phyloP scores from a whole-genome alignment of 2,329 filamentous ascomycete species.

The Ceratocystis cacaofunesta region DNA sequence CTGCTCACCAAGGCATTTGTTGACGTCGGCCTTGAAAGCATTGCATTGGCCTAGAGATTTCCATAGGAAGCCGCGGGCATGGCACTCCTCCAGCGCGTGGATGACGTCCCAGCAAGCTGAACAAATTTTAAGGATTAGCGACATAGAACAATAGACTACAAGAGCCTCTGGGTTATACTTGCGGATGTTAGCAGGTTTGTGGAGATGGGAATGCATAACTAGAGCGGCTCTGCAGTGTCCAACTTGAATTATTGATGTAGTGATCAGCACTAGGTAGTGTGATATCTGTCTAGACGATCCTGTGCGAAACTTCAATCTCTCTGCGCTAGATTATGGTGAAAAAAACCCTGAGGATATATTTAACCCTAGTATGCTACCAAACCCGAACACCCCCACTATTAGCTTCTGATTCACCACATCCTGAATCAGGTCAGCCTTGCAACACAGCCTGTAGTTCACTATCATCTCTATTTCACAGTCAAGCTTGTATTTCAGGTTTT shows the following conservation, averaged over 20 bases:
- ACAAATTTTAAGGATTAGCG: conserved; percentile 5
- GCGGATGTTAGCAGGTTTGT: conserved; percentile 54
- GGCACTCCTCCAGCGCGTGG: conserved; percentile 86
- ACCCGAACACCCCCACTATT: conserved; percentile 2
- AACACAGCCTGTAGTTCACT: not conserved
- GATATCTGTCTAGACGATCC: not conserved
- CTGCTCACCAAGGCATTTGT: conserved; percentile 68
- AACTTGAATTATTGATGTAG: not conserved
- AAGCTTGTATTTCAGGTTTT: not conserved
- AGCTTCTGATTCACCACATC: not conserved
- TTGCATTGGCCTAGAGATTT: conserved; percentile 88
- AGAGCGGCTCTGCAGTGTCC: not conserved
- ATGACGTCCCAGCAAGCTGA: conserved; percentile 91
- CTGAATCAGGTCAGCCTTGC: not conserved
- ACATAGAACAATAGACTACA: too few species aligned
- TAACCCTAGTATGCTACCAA: not conserved
- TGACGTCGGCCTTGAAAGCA: conserved; percentile 67
- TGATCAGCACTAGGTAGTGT: not conserved
- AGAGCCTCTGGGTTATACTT: conserved; percentile 1
- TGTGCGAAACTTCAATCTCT: not conserved
- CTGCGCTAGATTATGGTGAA: not conserved
- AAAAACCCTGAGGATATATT: not conserved
- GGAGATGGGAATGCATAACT: conserved; percentile 91
- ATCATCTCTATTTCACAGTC: not conserved
- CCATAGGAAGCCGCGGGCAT: conserved; percentile 80